These are phyloP conservation scores for Solanum lignicaule DNA, from an alignment of 257 asterid species.

Conservation along the genomic window DNA sequence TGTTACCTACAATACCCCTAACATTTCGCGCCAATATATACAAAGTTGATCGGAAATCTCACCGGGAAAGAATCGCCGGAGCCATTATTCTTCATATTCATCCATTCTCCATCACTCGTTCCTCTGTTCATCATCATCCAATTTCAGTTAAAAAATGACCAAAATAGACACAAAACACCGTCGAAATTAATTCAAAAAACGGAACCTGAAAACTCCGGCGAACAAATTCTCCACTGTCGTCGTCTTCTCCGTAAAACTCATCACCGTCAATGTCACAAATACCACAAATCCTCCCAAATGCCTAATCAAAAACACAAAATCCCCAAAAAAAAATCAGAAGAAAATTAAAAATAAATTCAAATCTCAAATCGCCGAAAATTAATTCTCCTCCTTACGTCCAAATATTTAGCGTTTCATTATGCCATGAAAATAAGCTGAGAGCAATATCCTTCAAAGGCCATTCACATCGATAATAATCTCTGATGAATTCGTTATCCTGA, in stretches of 20 bases:
- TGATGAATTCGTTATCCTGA: conserved; percentile 78
- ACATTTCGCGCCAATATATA: neutral
- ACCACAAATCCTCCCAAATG: conserved; percentile 77
- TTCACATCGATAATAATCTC: conserved; percentile 75
- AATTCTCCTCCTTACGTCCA: conserved; percentile 62
- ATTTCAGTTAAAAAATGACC: neutral
- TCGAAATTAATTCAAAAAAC: neutral
- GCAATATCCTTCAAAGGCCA: conserved; percentile 70
- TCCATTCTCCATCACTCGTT: conserved; percentile 36
- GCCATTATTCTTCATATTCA: conserved; percentile 38
- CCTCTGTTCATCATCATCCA: conserved; percentile 12
- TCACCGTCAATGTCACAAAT: conserved; percentile 50
- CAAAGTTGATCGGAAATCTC: conserved; percentile 5
- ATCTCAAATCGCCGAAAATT: neutral
- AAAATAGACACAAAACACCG: neutral
- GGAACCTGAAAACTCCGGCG: conserved; percentile 31
- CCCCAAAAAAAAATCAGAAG: neutral
- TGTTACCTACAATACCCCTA: neutral
- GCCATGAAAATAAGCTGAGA: conserved; percentile 76
- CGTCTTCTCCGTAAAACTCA: conserved; percentile 61
- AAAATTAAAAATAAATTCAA: neutral
- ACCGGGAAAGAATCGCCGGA: conserved; percentile 45
- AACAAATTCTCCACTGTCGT: conserved; percentile 29
- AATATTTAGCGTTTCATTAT: conserved; percentile 81
- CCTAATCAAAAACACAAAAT: conserved; percentile 18